Percentiles rank a stretch among this genome's conserved stretches.
These are phyloP conservation scores for Jackrogersella multiformis DNA, from an alignment of 495 filamentous ascomycete genomes.

Conservation along the genomic window DNA sequence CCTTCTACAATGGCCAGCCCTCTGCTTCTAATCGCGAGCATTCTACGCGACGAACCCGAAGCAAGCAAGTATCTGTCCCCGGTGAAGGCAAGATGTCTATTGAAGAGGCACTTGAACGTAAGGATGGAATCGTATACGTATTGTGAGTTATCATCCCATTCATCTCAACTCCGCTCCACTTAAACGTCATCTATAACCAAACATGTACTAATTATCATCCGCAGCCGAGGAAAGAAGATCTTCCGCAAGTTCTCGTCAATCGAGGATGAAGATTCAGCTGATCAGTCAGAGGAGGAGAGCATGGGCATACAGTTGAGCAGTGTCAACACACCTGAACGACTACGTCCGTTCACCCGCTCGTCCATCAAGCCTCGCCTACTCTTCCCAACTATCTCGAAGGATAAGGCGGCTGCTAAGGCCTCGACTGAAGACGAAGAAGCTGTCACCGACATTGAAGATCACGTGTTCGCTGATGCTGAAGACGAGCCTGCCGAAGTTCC, in stretches of 20 bases:
- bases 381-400: constrained; percentile 70
- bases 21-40: constrained; percentile 39
- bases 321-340: constrained; percentile 56
- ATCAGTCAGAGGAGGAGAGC: constrained; percentile 48
- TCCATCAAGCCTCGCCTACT: constrained; percentile 85
- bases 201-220: constrained; percentile 21
- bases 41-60: constrained; percentile 54
- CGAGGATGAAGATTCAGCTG: constrained; percentile 35
- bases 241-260: constrained; percentile 71
- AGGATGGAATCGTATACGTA: constrained; percentile 83
- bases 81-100: constrained; percentile 66
- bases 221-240: constrained; percentile 88
- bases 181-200: constrained; percentile 1
- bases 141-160: constrained; percentile 72
- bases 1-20: constrained; percentile 68
- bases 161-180: background rate
- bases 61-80: constrained; percentile 56
- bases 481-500: constrained; percentile 62
- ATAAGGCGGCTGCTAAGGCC: constrained; percentile 60
- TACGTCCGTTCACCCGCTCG: constrained; percentile 72
- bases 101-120: constrained; percentile 68
- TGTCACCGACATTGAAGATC: constrained; percentile 61
- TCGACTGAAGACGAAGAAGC: constrained; percentile 66
- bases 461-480: constrained; percentile 56
- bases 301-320: constrained; percentile 54